These are phyloP conservation scores for Rugonectria rugulosa DNA, from an alignment of 2,329 filamentous ascomycete genomes.

Conservation along the genomic window DNA sequence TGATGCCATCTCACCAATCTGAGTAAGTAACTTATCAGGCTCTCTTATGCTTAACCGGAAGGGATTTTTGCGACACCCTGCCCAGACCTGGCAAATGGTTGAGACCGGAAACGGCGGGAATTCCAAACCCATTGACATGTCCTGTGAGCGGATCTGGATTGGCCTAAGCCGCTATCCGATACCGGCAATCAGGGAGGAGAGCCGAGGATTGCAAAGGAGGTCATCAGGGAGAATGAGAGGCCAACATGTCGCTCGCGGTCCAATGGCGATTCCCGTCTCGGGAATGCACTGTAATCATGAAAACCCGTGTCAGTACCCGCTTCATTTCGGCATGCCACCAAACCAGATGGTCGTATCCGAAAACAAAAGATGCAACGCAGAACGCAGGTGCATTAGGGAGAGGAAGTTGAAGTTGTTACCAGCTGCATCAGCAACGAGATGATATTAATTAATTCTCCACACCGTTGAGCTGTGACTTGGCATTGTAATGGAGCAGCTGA, in stretches of 20 bases:
- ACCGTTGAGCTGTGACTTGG: slow-evolving; percentile 9
- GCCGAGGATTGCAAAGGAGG: slow-evolving; percentile 19
- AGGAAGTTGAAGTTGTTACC: neutral
- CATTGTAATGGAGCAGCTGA: neutral
- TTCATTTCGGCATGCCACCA: slow-evolving; percentile 22
- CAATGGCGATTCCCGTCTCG: slow-evolving; percentile 16
- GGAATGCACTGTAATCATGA: slow-evolving; percentile 23
- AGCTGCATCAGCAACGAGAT: neutral
- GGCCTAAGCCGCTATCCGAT: slow-evolving; percentile 12
- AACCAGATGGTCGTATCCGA: slow-evolving; percentile 2
- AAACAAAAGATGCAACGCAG: slow-evolving; percentile 11
- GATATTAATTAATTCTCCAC: slow-evolving; percentile 2
- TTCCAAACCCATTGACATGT: slow-evolving; percentile 9
- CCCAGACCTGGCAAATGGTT: slow-evolving; percentile 10
- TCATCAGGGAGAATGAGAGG: slow-evolving; percentile 9
- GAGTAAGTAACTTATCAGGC: no score
- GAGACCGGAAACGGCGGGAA: slow-evolving; percentile 37
- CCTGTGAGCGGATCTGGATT: neutral
- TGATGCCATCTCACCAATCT: no score
- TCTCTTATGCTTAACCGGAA: no score
- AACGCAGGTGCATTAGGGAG: slow-evolving; percentile 2
- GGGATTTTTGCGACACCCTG: slow-evolving; percentile 22
- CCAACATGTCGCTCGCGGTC: neutral
- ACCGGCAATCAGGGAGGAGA: slow-evolving; percentile 10
- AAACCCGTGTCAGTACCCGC: slow-evolving; percentile 27